phyloP scores from a whole-genome alignment of 306 rosid species.

The Hippophae tibetana region DNA sequence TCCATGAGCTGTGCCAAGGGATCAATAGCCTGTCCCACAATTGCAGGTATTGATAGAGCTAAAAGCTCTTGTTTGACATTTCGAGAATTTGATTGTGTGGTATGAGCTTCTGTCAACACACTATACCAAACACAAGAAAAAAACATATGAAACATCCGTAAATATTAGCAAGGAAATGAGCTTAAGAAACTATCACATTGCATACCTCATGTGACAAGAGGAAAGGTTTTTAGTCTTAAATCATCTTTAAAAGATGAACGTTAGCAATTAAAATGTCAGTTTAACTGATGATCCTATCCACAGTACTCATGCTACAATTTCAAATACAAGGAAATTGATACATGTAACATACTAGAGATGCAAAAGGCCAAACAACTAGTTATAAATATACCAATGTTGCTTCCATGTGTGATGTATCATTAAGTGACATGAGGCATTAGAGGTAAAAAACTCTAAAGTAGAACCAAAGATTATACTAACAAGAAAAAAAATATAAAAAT shows the following conservation, averaged over 20 bases:
- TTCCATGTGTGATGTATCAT: background rate
- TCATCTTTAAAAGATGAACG: background rate
- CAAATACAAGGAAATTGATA: background rate
- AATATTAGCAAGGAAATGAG: background rate
- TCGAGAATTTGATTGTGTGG: constrained; percentile 10
- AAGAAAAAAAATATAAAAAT: too few relatives aligned
- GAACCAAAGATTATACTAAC: too few relatives aligned
- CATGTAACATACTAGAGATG: background rate
- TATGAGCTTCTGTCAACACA: constrained; percentile 24
- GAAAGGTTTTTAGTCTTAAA: background rate
- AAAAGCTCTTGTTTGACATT: constrained; percentile 64
- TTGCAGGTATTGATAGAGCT: constrained; percentile 62
- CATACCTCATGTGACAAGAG: background rate
- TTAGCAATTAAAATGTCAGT: background rate
- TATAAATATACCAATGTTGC: background rate
- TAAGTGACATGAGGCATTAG: background rate
- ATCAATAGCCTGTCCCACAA: constrained; percentile 87
- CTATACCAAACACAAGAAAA: constrained; percentile 27
- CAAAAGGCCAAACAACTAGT: background rate
- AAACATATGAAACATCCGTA: background rate
- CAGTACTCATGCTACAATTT: background rate
- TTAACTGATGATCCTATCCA: too few relatives aligned
- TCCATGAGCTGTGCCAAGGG: constrained; percentile 91
- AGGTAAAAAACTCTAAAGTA: too few relatives aligned
- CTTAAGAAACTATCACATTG: background rate